phyloP scores from a whole-genome alignment of 805 yeast genomes.

The Yamadazyma philogaea region DNA sequence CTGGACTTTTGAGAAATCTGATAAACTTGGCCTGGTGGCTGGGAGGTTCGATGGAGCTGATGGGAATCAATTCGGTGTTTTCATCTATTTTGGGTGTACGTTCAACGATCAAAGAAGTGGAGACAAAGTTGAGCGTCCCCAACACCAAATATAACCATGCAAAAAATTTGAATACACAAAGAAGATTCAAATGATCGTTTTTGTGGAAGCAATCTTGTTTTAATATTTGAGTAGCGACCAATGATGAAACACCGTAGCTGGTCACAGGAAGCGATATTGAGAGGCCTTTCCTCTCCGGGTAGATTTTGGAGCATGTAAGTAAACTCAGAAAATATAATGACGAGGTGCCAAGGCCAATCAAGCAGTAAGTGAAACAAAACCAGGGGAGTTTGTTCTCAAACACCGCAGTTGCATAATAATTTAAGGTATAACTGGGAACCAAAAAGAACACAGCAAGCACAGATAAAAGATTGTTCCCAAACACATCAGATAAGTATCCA shows the following conservation, averaged over 20 bases:
- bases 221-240: slow-evolving; percentile 66
- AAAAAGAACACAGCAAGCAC: slow-evolving; percentile 57
- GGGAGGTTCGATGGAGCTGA: slow-evolving; percentile 36
- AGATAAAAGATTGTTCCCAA: slow-evolving; percentile 75
- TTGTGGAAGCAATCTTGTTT: slow-evolving; percentile 37
- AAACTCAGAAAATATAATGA: slow-evolving; percentile 68
- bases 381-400: slow-evolving; percentile 13
- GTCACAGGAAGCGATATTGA: slow-evolving; percentile 88
- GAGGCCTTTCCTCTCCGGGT: slow-evolving; percentile 69
- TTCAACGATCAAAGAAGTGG: slow-evolving; percentile 58
- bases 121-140: slow-evolving; percentile 58
- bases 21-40: slow-evolving; percentile 32
- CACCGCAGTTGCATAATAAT: slow-evolving; percentile 15
- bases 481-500: slow-evolving; percentile 81
- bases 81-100: slow-evolving; percentile 17
- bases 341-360: slow-evolving; percentile 71
- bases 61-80: slow-evolving; percentile 28
- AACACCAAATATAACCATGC: slow-evolving; percentile 51
- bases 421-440: slow-evolving; percentile 61
- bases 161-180: slow-evolving; percentile 51
- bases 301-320: slow-evolving; percentile 81
- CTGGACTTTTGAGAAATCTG: slow-evolving; percentile 47
- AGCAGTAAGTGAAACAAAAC: slow-evolving; percentile 48
- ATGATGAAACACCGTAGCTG: slow-evolving; percentile 78
- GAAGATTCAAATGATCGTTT: slow-evolving; percentile 39